A percentile compares a stretch with the other conserved stretches of the same genome.
These are phyloP conservation scores for Cylindrodendrum hubeiense DNA, from an alignment of 2,329 filamentous ascomycete genomes.

Conservation along the genomic window DNA sequence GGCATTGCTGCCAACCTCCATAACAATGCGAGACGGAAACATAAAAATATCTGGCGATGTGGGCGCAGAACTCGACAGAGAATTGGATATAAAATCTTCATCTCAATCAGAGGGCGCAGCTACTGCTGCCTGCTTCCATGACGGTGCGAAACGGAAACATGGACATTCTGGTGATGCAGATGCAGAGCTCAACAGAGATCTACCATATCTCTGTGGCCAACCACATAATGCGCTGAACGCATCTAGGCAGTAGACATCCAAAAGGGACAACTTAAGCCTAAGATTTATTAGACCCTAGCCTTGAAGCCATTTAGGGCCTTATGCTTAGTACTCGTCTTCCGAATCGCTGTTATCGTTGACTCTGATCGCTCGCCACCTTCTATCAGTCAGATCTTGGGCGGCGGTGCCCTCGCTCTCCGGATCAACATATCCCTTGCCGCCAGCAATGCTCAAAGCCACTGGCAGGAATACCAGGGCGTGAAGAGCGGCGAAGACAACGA, in stretches of 20 bases:
- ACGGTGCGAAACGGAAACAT: too few relatives aligned
- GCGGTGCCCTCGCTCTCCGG: slow-evolving; percentile 88
- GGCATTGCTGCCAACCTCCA: too few relatives aligned
- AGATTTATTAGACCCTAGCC: not conserved
- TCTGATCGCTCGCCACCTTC: slow-evolving; percentile 81
- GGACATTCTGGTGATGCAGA: too few relatives aligned
- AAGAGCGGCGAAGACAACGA: slow-evolving; percentile 88
- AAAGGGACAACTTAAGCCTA: too few relatives aligned
- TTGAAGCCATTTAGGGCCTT: too few relatives aligned
- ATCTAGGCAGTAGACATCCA: too few relatives aligned
- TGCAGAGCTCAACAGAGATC: too few relatives aligned
- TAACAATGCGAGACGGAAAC: too few relatives aligned
- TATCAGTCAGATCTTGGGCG: slow-evolving; percentile 86
- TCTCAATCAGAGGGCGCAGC: too few relatives aligned
- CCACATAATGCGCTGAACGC: too few relatives aligned
- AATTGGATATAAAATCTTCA: not conserved
- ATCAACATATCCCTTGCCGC: slow-evolving; percentile 89
- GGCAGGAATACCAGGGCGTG: slow-evolving; percentile 94
- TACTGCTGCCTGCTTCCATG: too few relatives aligned
- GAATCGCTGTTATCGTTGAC: slow-evolving; percentile 82
- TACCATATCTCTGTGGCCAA: too few relatives aligned
- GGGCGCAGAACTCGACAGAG: not conserved
- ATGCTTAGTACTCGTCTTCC: slow-evolving; percentile 69
- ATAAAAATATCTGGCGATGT: not conserved
- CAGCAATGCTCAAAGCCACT: slow-evolving; percentile 86